Evolutionary conservation across 202 grass and related monocot genomes (phyloP), one percentile per base, ranked within the genome.

Genomic region (Eragrostis tef): DNA sequence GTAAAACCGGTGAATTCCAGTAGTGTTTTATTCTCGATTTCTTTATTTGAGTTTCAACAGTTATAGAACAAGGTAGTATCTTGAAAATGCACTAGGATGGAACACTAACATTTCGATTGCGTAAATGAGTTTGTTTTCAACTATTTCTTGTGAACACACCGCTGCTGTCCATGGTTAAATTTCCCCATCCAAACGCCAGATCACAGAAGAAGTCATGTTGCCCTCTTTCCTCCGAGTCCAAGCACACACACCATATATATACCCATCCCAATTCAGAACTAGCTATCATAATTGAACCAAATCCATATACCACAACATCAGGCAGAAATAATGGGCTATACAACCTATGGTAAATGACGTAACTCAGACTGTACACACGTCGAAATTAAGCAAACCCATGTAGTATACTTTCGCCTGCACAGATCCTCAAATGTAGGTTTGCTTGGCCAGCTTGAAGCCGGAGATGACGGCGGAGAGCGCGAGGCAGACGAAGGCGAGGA

Each of bases 401-500:
- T 54, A 16, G 4, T 14, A 26, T 17, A 21, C 27, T 64, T 34
- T 7, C 86, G 1, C 34, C 5, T 44, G 8, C 12, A 25, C 15
- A 11, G 21, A 16, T 50, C 20, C 6, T 81, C 87, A 88, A 25
- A 98, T 89, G 39, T 94, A 98, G 11, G 88, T 85, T 54, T 89
- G 92, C 71, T 84, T 98, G 70, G 90, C 83, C 39, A 98, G 29
- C 61, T 89, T 93, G 80, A 94, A 98, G 17, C 94, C 94, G 0
- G 94, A 94, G 60, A 94, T 43, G 9, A 98, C 71, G 46, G 94
- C 81, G 6, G 90, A 89, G 43, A 91, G 68, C 0, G 88, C 88
- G 41, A 98, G 86, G 24, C 89, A 89, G 31, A 93, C 11, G 79
- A 98, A 98, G 36, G 94, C 88, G 8, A 94, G 84, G 81, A 98